Percentiles rank a stretch among this genome's conserved stretches.
Evolutionary conservation across 179 eudicot genomes (phyloP).

Genomic region (Silene coronaria): DNA sequence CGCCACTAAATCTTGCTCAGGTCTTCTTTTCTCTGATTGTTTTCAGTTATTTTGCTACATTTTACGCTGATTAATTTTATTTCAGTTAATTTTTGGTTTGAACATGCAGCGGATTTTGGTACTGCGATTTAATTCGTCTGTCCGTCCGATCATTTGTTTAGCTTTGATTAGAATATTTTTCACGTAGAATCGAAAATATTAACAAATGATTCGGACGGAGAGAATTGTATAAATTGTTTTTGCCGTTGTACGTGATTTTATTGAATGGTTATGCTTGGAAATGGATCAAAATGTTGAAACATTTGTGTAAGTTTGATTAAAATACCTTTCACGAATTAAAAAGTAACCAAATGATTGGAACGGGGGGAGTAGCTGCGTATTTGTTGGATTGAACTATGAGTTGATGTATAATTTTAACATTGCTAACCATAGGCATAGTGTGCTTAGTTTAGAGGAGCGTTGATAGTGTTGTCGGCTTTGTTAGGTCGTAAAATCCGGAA

Average conservation of each 20-base stretch:
- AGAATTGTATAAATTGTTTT: too few species aligned
- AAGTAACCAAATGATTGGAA: too few species aligned
- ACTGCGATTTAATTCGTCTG: neutral
- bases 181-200: too few species aligned
- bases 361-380: neutral
- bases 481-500: neutral
- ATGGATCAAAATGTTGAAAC: neutral
- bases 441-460: neutral
- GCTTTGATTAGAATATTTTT: neutral
- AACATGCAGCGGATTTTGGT: too few species aligned
- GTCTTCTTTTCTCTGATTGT: constrained; percentile 20
- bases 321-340: neutral
- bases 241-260: neutral
- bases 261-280: neutral
- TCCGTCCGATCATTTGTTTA: too few species aligned
- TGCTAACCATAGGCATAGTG: neutral
- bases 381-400: neutral
- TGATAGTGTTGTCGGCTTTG: neutral
- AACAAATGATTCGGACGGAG: too few species aligned
- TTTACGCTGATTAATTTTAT: too few species aligned
- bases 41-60: too few species aligned
- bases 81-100: too few species aligned
- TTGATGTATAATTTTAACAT: neutral
- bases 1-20: constrained; percentile 78
- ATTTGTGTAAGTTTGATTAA: neutral